Base-by-base conservation (phyloP, 352 stramenopile species). In the Pythium plurisporium region DNA sequence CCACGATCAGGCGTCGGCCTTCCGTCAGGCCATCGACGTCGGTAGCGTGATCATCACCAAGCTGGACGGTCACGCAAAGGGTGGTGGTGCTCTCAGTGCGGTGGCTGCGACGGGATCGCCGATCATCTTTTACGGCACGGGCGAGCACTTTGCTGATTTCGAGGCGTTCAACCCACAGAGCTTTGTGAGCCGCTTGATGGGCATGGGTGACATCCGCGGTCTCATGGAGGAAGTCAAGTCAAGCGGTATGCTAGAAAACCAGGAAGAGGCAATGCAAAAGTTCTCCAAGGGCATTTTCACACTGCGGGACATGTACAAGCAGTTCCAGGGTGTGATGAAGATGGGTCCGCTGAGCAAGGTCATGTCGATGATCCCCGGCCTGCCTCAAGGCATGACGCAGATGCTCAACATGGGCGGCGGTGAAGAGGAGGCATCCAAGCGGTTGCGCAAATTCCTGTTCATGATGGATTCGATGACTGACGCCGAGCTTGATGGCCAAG, bases 381-480 rank as follows among this genome's bases (percentile, higher is more conserved):
- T 99, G 64, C 83, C 89, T 6, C 86, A 96, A 48, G 83, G 80
- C 19, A 91, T 96, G 85, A 87, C 70, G 30, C 79, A 91, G 60
- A 86, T 88, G 75, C 80, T 98, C 59, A 95, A 97, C 65, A 95
- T 88, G 46, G 85, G 91, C 66, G 90, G 88, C 45, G 87, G 89
- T 6, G 94, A 98, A 53, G 87, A 98, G 47, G 88, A 98, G 68
- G 83, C 80, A 11, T 96, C 82, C 5, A 94, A 95, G 61, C 79
- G 90, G 17, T 77, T 99, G 30, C 96, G 98, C 46, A 94, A 93
- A 42, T 99, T 99, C 74, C 83, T 99, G 65, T 99, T 97, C 77
- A 99, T 99, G 82, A 99, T 99, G 96, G 97, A 99, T 69, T 97
- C 80, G 59, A 99, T 99, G 97, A 98, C 91, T 5, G 89, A 98